Percentiles rank a stretch among this genome's conserved stretches.
These are phyloP conservation scores for Orbilia quercus DNA, from an alignment of 2,329 filamentous ascomycete genomes.

Conservation along the genomic window DNA sequence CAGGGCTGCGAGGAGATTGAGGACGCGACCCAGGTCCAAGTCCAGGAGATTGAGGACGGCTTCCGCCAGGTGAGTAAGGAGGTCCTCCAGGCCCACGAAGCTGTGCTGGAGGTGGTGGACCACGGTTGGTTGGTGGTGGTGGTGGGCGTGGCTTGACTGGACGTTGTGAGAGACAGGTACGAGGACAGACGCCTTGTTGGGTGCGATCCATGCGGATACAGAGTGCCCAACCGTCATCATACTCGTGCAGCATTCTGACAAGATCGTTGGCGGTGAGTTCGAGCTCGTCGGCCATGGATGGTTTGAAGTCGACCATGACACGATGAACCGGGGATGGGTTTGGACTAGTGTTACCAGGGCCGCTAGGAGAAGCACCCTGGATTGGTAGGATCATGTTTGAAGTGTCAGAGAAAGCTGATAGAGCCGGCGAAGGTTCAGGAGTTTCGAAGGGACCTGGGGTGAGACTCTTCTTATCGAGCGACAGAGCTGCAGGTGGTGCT, in stretches of 20 bases:
- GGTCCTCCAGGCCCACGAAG: slow-evolving; percentile 21
- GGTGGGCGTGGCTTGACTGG: slow-evolving; percentile 83
- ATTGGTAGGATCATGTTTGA: slow-evolving; percentile 51
- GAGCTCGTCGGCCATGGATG: slow-evolving; percentile 91
- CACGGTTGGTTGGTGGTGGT: slow-evolving; percentile 40
- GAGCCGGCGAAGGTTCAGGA: slow-evolving; percentile 53
- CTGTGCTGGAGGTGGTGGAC: slow-evolving; percentile 35
- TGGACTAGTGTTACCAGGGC: slow-evolving; percentile 13
- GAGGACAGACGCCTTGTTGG: slow-evolving; percentile 89
- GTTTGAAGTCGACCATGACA: slow-evolving; percentile 92
- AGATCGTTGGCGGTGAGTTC: slow-evolving; percentile 82
- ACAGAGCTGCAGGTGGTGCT: slow-evolving; percentile 60
- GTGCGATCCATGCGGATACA: slow-evolving; percentile 91
- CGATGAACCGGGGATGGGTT: slow-evolving; percentile 76
- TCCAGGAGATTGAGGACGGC: slow-evolving; percentile 48
- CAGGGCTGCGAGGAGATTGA: slow-evolving; percentile 53
- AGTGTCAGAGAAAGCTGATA: slow-evolving; percentile 56
- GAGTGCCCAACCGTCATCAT: slow-evolving; percentile 98
- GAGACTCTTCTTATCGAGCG: slow-evolving; percentile 60
- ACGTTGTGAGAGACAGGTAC: slow-evolving; percentile 90
- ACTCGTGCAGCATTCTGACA: slow-evolving; percentile 90
- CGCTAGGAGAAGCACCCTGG: slow-evolving; percentile 35
- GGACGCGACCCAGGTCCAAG: slow-evolving; percentile 45
- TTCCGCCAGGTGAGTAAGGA: slow-evolving; percentile 38
- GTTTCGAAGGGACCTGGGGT: slow-evolving; percentile 61